Evolutionary conservation across 2,329 filamentous ascomycete species (phyloP).

Genomic region (Boeremia lycopersici): DNA sequence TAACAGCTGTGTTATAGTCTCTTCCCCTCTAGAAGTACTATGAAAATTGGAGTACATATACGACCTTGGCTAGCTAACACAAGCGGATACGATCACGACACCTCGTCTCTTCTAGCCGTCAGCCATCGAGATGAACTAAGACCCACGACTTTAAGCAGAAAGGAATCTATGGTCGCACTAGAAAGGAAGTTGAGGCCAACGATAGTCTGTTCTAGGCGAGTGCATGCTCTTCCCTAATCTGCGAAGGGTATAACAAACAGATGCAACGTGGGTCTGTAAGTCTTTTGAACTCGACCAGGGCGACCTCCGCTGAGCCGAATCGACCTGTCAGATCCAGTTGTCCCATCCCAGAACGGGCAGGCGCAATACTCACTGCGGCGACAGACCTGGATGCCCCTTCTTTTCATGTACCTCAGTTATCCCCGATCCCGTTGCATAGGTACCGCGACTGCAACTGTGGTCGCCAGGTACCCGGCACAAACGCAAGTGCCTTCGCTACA

Average conservation of each 20-base stretch:
- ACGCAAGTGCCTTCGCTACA: slow-evolving; percentile 1
- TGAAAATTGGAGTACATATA: slow-evolving; percentile 23
- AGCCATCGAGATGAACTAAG: slow-evolving; percentile 16
- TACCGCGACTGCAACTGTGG: background rate
- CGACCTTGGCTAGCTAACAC: slow-evolving; percentile 23
- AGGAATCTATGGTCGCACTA: background rate
- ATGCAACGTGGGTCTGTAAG: background rate
- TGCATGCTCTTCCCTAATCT: background rate
- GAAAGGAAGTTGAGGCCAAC: background rate
- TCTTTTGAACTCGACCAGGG: slow-evolving; percentile 1
- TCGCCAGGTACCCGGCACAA: slow-evolving; percentile 2
- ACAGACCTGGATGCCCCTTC: slow-evolving; percentile 4
- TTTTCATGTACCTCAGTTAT: background rate
- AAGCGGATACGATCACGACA: slow-evolving; percentile 17
- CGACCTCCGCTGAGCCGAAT: slow-evolving; percentile 10
- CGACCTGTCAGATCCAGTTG: background rate
- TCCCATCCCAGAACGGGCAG: background rate
- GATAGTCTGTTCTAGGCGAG: background rate
- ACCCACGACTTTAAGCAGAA: background rate
- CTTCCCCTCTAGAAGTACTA: slow-evolving; percentile 18
- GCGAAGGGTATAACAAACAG: background rate
- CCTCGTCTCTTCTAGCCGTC: slow-evolving; percentile 12
- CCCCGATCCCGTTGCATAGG: background rate
- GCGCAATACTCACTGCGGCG: background rate
- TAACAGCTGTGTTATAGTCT: slow-evolving; percentile 9